phyloP scores from a whole-genome alignment of 2,329 filamentous ascomycete genomes.

The Leptographium flavum region DNA sequence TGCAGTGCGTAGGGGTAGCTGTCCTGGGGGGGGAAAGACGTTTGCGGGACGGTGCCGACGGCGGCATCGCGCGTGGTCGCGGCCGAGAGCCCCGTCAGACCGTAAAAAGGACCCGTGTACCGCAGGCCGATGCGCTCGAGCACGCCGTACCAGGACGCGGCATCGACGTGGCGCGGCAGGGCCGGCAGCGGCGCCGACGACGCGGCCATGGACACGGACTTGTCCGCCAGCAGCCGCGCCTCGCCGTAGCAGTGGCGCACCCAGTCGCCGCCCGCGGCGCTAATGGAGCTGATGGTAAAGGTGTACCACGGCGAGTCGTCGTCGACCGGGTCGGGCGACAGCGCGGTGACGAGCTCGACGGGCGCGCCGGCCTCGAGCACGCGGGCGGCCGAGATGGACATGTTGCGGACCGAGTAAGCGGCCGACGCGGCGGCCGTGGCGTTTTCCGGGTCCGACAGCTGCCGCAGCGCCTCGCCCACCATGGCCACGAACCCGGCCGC shows the following conservation, averaged over 20 bases:
- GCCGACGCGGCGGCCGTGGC: too few species aligned
- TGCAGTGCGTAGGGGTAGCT: neutral
- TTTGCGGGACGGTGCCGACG: neutral
- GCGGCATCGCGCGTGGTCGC: neutral
- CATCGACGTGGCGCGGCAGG: neutral
- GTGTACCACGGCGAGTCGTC: neutral
- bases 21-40: too few species aligned
- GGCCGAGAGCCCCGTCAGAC: neutral
- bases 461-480: neutral
- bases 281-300: neutral
- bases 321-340: neutral
- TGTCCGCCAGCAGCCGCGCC: neutral
- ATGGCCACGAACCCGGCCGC: neutral
- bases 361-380: neutral
- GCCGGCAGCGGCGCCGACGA: neutral
- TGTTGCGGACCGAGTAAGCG: neutral
- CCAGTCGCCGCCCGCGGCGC: too few species aligned
- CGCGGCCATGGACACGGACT: neutral
- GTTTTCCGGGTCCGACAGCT: neutral
- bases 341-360: neutral
- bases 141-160: neutral
- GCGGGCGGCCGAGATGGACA: neutral
- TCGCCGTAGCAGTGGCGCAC: too few species aligned
- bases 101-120: neutral
- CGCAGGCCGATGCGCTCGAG: neutral